Evolutionary conservation across 2,329 filamentous ascomycete genomes (phyloP), one percentile per base, ranked within the genome.

Genomic region (Alternaria solani): DNA sequence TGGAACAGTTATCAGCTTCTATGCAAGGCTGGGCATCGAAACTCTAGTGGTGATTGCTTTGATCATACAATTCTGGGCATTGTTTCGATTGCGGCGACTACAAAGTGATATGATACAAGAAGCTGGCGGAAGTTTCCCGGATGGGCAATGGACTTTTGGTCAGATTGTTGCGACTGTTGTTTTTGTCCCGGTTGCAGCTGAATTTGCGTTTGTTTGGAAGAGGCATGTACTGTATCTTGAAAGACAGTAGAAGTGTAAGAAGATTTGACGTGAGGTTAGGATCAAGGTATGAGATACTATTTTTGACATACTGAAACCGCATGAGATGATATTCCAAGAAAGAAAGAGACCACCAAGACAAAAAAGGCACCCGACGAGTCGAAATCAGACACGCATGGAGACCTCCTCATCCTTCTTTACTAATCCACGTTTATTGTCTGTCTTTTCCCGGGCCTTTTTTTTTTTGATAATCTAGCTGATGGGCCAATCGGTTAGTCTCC

Each of bases 141-240:
- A 70, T 30, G 54, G 41, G 5, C 51, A 68, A 14, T 71, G 64
- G 66, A 64, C 65, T 1, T 69, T 71, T 62, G 70, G 67, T 11
- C 69, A 71, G 36, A 68, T 71, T 18, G 63, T 67, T 2, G 59
- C 63, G 1, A 56, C 64, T 7, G 58, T 65, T n/a, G 47, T 70
- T 11, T 70, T 71, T 51, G 41, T 65, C 16, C 67, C 70, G 5
- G 66, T 70, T 4, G 23, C 61, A 23, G 53, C 66, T 11, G 68
- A 69, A 34, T 8, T 51, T 1, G 11, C 18, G 14, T 38, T 51
- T 38, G 18, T 51, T 7, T 51, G 47, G 14, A 51, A 38, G 9
- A 38, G 30, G 5, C 20, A 11, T 11, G 25, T 32, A 26, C 12
- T 51, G 12, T 38, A 51, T 38, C 47, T 51, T 14, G 26, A 8